Conservation (phyloP, 2,329 filamentous ascomycete genomes). For the Arachnopeziza araneosa region DNA sequence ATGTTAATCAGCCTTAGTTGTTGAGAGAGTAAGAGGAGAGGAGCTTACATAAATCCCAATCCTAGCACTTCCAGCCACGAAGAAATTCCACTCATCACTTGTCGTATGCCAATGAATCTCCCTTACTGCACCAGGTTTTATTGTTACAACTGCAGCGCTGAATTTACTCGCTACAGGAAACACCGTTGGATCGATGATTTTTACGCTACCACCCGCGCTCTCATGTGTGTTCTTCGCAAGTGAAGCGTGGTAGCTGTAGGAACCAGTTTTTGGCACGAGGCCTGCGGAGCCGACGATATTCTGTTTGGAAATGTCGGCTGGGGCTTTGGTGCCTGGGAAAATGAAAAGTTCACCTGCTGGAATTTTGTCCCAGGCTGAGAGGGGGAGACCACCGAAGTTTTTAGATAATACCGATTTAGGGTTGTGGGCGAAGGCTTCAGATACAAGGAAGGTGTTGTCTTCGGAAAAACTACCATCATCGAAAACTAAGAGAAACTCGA, state of each 20-base stretch:
- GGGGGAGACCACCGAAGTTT: conserved; percentile 42
- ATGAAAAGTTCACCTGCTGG: conserved; percentile 46
- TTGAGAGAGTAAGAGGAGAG: not conserved
- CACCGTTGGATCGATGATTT: conserved; percentile 70
- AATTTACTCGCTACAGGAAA: conserved; percentile 70
- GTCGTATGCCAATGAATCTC: conserved; percentile 76
- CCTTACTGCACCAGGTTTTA: conserved; percentile 46
- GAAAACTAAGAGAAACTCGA: conserved; percentile 59
- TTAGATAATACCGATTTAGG: conserved; percentile 46
- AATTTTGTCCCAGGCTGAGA: conserved; percentile 42
- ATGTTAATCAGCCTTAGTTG: not conserved
- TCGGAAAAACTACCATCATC: conserved; percentile 55
- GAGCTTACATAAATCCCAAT: conserved; percentile 62
- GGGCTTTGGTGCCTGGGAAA: conserved; percentile 46
- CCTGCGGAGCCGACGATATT: conserved; percentile 43
- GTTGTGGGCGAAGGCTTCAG: conserved; percentile 60
- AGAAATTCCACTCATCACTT: conserved; percentile 77
- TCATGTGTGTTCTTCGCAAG: conserved; percentile 54
- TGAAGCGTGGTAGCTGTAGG: conserved; percentile 47
- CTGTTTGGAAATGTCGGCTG: conserved; percentile 40
- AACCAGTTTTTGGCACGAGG: conserved; percentile 32
- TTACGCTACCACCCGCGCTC: conserved; percentile 65
- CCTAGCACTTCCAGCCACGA: conserved; percentile 65
- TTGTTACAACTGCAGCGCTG: conserved; percentile 65
- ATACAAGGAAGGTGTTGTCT: conserved; percentile 67